Percentiles rank a stretch among this genome's conserved stretches.
Evolutionary conservation across 805 yeast species (phyloP).

Genomic region (Saccharomycopsis capsularis): DNA sequence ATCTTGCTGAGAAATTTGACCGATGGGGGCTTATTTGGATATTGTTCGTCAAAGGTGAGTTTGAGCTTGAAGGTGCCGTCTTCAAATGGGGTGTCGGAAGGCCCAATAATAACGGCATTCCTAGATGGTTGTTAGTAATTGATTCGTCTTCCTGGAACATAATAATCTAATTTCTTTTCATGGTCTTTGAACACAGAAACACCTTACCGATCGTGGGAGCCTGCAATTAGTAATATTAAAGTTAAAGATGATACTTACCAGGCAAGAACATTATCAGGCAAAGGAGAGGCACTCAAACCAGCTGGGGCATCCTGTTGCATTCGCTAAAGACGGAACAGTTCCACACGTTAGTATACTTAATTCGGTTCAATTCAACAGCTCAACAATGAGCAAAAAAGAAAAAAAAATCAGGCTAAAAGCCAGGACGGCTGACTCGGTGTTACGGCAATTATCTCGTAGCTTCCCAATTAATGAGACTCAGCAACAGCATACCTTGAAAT

Average conservation of each 20-base stretch:
- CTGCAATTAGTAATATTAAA: too few relatives aligned
- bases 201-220: too few relatives aligned
- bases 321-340: slow-evolving; percentile 47
- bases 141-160: too few relatives aligned
- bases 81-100: slow-evolving; percentile 95
- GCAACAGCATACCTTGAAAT: slow-evolving; percentile 72
- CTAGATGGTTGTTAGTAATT: slow-evolving; percentile 21
- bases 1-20: slow-evolving; percentile 88
- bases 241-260: slow-evolving; percentile 39
- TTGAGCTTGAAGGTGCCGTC: slow-evolving; percentile 91
- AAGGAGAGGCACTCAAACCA: slow-evolving; percentile 95
- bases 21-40: slow-evolving; percentile 93
- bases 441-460: too few relatives aligned
- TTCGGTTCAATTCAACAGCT: too few relatives aligned
- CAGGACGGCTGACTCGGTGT: too few relatives aligned
- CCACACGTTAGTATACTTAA: too few relatives aligned
- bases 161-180: neutral
- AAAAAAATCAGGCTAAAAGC: too few relatives aligned
- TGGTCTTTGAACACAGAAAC: too few relatives aligned
- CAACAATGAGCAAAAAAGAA: too few relatives aligned
- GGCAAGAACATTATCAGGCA: slow-evolving; percentile 94
- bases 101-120: slow-evolving; percentile 98
- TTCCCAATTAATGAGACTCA: too few relatives aligned
- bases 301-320: slow-evolving; percentile 98
- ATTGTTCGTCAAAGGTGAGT: slow-evolving; percentile 90